These are phyloP conservation scores for Neoboletus brunneissimus DNA, from an alignment of 768 basidiomycete species.

Conservation along the genomic window DNA sequence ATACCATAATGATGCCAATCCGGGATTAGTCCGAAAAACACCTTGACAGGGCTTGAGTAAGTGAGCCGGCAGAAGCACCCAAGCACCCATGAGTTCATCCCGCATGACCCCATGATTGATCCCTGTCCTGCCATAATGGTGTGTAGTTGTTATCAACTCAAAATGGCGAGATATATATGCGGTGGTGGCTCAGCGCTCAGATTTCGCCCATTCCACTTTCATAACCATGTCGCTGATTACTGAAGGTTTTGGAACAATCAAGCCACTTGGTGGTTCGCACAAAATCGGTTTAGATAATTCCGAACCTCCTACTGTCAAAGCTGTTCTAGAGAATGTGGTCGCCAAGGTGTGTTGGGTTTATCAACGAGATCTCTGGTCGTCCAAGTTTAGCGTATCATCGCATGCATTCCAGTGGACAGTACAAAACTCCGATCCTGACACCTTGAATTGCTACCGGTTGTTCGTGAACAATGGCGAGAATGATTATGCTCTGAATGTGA, in stretches of 20 bases:
- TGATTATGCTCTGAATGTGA: slow-evolving; percentile 3
- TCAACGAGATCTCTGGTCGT: not conserved
- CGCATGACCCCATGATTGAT: not conserved
- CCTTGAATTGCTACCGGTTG: slow-evolving; percentile 7
- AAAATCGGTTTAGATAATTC: slow-evolving; percentile 1
- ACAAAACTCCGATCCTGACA: slow-evolving; percentile 4
- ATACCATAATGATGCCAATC: not conserved
- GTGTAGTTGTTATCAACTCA: not conserved
- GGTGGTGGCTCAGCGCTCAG: no score
- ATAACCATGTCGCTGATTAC: not conserved
- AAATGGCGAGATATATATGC: not conserved
- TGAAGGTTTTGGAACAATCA: slow-evolving; percentile 4
- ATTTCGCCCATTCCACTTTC: not conserved
- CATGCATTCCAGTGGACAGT: slow-evolving; percentile 4
- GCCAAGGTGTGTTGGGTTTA: not conserved
- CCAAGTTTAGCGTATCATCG: not conserved
- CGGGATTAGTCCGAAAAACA: not conserved
- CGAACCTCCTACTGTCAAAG: not conserved
- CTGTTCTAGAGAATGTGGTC: not conserved
- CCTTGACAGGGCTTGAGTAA: not conserved
- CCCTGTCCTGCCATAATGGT: not conserved
- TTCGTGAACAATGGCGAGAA: slow-evolving; percentile 9
- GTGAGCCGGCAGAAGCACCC: not conserved
- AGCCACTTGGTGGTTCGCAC: not conserved
- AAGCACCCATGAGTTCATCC: not conserved